These are phyloP conservation scores for Paramyrothecium sp. DNA, from an alignment of 2,329 filamentous ascomycete genomes.

Conservation along the genomic window DNA sequence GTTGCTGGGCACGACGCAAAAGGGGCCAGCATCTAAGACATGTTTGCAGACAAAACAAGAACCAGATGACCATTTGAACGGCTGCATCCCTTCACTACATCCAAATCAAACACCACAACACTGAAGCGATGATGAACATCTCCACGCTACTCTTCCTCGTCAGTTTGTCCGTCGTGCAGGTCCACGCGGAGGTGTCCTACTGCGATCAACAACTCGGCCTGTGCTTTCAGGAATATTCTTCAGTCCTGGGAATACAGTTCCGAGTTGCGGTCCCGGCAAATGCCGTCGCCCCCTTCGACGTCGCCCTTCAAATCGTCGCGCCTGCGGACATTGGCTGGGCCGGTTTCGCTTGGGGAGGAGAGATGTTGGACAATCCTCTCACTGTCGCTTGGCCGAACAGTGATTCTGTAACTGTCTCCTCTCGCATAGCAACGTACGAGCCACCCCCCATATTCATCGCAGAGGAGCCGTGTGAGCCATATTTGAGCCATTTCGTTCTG, in stretches of 20 bases:
- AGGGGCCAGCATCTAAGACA: too few relatives aligned
- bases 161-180: neutral
- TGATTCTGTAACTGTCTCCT: constrained; percentile 2
- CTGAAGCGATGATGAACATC: neutral
- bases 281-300: constrained; percentile 9
- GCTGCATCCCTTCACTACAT: too few relatives aligned
- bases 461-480: neutral
- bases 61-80: too few relatives aligned
- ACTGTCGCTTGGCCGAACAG: constrained; percentile 12
- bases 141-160: neutral
- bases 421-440: constrained; percentile 16
- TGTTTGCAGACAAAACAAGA: too few relatives aligned
- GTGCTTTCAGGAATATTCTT: neutral
- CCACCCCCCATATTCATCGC: neutral
- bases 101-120: too few relatives aligned
- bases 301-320: constrained; percentile 16
- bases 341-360: constrained; percentile 16
- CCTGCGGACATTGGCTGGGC: constrained; percentile 13
- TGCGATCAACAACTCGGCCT: constrained; percentile 3
- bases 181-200: neutral
- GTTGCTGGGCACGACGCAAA: too few relatives aligned
- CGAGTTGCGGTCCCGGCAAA: constrained; percentile 12
- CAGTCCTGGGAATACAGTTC: constrained; percentile 2
- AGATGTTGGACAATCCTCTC: constrained; percentile 14
- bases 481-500: neutral